A percentile compares a stretch with the other conserved stretches of the same genome.
Evolutionary conservation across 2,329 filamentous ascomycete genomes (phyloP).

Genomic region (Ophiocordyceps polyrhachis-furcata): DNA sequence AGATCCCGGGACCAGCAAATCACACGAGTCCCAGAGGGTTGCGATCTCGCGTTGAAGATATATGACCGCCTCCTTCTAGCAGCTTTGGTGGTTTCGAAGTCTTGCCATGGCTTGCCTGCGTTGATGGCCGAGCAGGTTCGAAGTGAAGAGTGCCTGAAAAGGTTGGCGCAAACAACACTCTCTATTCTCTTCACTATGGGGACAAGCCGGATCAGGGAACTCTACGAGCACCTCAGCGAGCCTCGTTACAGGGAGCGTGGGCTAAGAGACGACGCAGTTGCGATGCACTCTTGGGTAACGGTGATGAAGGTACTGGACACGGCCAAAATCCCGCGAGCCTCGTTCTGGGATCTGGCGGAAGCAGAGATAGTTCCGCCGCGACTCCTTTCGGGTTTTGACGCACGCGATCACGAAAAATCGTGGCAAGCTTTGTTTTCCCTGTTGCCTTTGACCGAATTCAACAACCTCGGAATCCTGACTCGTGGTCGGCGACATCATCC

Average conservation of each 20-base stretch:
- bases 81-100: constrained; percentile 17
- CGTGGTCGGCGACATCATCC: constrained; percentile 12
- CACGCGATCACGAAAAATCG: constrained; percentile 29
- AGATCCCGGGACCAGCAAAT: constrained; percentile 3
- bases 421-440: constrained; percentile 43
- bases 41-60: constrained; percentile 7
- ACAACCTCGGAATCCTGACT: constrained; percentile 30
- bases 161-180: constrained; percentile 18
- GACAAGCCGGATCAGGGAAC: constrained; percentile 20
- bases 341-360: constrained; percentile 43
- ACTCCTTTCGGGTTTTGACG: constrained; percentile 19
- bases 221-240: constrained; percentile 30
- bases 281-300: constrained; percentile 37
- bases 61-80: constrained; percentile 15
- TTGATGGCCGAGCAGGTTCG: constrained; percentile 19
- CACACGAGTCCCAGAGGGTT: neutral
- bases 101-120: constrained; percentile 20
- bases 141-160: constrained; percentile 29
- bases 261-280: constrained; percentile 25
- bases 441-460: constrained; percentile 42
- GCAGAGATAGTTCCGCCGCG: constrained; percentile 19
- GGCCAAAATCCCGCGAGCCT: constrained; percentile 28
- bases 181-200: constrained; percentile 23
- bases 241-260: constrained; percentile 28
- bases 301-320: constrained; percentile 34